Evolutionary conservation across 805 yeast genomes (phyloP), one percentile per base, ranked within the genome.

Genomic region (Nakazawaea holstii): DNA sequence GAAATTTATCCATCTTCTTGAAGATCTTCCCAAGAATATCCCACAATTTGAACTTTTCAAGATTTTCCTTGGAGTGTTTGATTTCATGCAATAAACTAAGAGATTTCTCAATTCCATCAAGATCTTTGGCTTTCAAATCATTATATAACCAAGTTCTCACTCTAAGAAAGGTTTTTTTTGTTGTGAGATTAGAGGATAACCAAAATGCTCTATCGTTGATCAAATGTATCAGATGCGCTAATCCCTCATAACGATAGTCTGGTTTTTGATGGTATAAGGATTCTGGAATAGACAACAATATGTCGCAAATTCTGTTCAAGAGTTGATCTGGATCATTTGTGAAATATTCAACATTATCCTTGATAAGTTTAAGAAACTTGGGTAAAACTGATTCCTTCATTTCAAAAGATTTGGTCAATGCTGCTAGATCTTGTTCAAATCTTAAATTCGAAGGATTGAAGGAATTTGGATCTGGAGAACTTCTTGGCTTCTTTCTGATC

Each of bases 171-270:
- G 46, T 35, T 39, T 35, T 51, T 11, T 39, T 37, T 15, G 35
- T 41, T n/a, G 27, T 8, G 2, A 31, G 31, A 11, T n/a, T 28
- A 2, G 36, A 31, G n/a, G 32, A 26, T 9, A 8, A 14, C 56
- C 56, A 53, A 42, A 45, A 46, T 13, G 27, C 8, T 26, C 20
- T 35, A 27, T 43, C 39, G 24, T 35, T 28, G 8, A 49, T 28
- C 14, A 27, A 4, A 2, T 27, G 24, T 11, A 41, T 15, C 14
- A 46, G 27, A 26, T 39, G 24, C 7, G 28, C 24, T 39, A 49
- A 39, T 14, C 50, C 53, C n/a, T 43, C 32, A 39, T 45, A 43
- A 14, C 56, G 39, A 37, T 48, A 53, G 29, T 53, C 56, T 2
- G 49, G 48, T 30, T 29, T 28, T 7, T 5, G 10, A 28, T 41